Base-by-base conservation (phyloP, 768 basidiomycete species). In the Amanita polypyramis region DNA sequence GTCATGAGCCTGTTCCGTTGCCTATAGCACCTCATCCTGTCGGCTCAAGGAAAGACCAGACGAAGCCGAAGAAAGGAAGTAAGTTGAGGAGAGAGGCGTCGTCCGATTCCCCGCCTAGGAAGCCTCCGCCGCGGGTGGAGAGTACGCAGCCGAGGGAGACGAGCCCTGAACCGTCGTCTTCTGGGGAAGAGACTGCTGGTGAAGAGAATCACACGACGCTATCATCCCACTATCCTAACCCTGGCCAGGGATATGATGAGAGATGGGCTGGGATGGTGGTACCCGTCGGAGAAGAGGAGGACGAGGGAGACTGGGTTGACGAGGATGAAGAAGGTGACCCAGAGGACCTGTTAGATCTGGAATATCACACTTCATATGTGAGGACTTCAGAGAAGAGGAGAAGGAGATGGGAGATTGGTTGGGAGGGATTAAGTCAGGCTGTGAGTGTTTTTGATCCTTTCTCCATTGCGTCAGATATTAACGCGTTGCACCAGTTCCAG, bases 81-180 rank as follows among this genome's bases (percentile, higher is more conserved):
- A 37, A 37, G 38, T 37, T 58, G 37, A 61, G 62, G 49, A 55
- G 58, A 37, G 59, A 63, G 48, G 50, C 45, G 0, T 40, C 47
- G n/a, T 33, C 47, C 4, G 55, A 63, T 19, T 56, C 54, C 32
- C 63, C 43, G 17, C 43, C 43, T 21, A 34, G 80, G 30, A 79
- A 79, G 57, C 82, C 80, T 1, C 86, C 86, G 1, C 85, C 83
- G 8, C 71, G 86, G 10, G 86, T 89, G 14, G 82, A 87, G 56
- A 88, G 85, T 55, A 90, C 86, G 0, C 85, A 88, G 55, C 85
- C 86, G 5, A 67, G 85, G 35, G 86, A 89, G 54, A 88, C 85
- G 9, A 86, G 81, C 52, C 85, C 84, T 0, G 86, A 88, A 65
- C 73, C 76, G 38, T 82, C 80, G 8, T 80, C 80, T 0, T 80